These are phyloP conservation scores for Wickerhamomyces chaumierensis DNA, from an alignment of 805 yeast species.

Conservation along the genomic window DNA sequence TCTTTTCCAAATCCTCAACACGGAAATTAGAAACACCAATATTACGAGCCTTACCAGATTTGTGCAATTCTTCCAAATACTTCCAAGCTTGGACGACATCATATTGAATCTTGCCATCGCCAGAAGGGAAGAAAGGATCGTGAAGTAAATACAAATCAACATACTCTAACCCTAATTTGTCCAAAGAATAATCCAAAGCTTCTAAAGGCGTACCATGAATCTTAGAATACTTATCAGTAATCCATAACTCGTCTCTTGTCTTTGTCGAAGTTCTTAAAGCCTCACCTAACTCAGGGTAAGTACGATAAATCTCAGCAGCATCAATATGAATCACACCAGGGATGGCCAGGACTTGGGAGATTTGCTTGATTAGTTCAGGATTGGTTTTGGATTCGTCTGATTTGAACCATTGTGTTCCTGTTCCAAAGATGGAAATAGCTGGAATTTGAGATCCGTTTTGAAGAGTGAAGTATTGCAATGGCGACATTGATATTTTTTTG, in stretches of 20 bases:
- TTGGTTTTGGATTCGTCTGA: constrained; percentile 19
- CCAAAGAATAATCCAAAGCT: constrained; percentile 27
- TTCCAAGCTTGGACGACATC: constrained; percentile 41
- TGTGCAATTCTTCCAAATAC: constrained; percentile 33
- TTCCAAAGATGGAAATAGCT: constrained; percentile 41
- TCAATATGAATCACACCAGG: constrained; percentile 47
- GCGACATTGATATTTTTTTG: too few relatives aligned
- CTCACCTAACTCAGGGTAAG: constrained; percentile 40
- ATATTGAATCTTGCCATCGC: constrained; percentile 24
- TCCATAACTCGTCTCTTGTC: constrained; percentile 38
- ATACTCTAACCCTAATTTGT: constrained; percentile 29
- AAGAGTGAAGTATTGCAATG: constrained; percentile 12
- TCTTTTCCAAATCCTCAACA: constrained; percentile 30
- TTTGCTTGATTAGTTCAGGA: constrained; percentile 21
- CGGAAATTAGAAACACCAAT: constrained; percentile 56
- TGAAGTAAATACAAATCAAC: constrained; percentile 45
- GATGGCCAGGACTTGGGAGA: constrained; percentile 22
- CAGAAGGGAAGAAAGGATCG: constrained; percentile 23
- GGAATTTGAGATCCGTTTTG: constrained; percentile 30
- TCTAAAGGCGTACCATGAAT: constrained; percentile 28
- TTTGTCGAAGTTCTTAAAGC: constrained; percentile 31
- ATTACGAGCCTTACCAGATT: constrained; percentile 40
- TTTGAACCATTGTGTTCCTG: constrained; percentile 50
- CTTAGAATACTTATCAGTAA: constrained; percentile 41
- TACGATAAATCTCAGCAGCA: constrained; percentile 45